Evolutionary conservation across 1,284 basidiomycete genomes (phyloP).

Genomic region (Ganoderma sinense): DNA sequence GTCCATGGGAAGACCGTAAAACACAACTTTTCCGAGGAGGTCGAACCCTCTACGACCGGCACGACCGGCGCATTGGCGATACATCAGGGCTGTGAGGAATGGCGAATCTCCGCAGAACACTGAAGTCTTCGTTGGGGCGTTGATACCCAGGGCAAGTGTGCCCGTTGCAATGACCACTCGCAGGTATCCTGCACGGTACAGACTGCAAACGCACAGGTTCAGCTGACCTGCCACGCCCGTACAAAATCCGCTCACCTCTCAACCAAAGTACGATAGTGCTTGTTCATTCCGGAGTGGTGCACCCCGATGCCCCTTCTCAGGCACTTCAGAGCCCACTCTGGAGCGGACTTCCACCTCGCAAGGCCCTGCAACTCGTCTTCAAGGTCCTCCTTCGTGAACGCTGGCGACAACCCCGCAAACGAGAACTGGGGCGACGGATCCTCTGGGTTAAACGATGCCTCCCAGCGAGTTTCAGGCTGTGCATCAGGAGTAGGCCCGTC

Average conservation of each 20-base stretch:
- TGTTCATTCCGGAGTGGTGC: slow-evolving; percentile 77
- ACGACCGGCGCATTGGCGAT: slow-evolving; percentile 69
- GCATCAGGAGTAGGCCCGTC: slow-evolving; percentile 33
- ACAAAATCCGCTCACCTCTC: slow-evolving; percentile 54
- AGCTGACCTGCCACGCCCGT: background rate
- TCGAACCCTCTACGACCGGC: slow-evolving; percentile 75
- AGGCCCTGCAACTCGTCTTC: slow-evolving; percentile 56
- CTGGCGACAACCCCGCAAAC: slow-evolving; percentile 53
- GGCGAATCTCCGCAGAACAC: slow-evolving; percentile 77
- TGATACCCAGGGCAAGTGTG: slow-evolving; percentile 77
- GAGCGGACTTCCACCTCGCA: slow-evolving; percentile 44
- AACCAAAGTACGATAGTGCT: slow-evolving; percentile 62
- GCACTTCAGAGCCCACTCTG: slow-evolving; percentile 53
- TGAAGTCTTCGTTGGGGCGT: slow-evolving; percentile 71
- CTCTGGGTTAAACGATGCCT: slow-evolving; percentile 62
- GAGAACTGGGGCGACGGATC: slow-evolving; percentile 67
- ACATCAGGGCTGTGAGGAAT: slow-evolving; percentile 70
- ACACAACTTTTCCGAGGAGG: slow-evolving; percentile 72
- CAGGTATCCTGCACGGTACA: slow-evolving; percentile 67
- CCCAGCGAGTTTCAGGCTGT: slow-evolving; percentile 48
- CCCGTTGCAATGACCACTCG: slow-evolving; percentile 72
- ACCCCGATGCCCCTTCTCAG: slow-evolving; percentile 69
- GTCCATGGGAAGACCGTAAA: slow-evolving; percentile 70
- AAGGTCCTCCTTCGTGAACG: slow-evolving; percentile 55
- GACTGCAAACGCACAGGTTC: slow-evolving; percentile 40